Base-by-base conservation (phyloP, 1,139 yeast species). In the Lodderomyces metapsilosis region DNA sequence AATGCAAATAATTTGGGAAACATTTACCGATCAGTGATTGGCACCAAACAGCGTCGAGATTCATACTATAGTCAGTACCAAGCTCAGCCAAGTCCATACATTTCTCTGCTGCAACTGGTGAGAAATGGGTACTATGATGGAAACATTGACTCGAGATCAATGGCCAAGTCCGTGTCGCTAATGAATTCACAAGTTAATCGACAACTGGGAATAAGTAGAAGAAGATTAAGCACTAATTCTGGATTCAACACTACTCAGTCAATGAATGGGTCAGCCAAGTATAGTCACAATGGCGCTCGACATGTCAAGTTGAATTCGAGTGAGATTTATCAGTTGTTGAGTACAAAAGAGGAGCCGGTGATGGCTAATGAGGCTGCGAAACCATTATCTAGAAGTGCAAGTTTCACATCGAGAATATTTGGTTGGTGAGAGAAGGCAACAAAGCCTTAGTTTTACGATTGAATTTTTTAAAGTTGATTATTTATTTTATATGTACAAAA, bases 351-450 rank as follows among this genome's bases (percentile, higher is more conserved):
- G 12, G 43, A 43, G 31, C 22, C 28, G 11, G 11, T 30, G 16
- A 23, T 12, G 16, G 2, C 21, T 11, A 28, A 37, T 11, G 9
- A 35, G 3, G 23, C 30, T 11, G 16, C 38, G 27, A 36, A 34
- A 36, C 42, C 45, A 11, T 16, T 35, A 15, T 28, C 41, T 4
- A 42, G 39, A 12, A 37, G 39, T 24, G 18, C 43, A 17, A 45
- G 47, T 22, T 47, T 64, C 36, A 52, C 67, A 2, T 55, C 68
- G 6, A 49, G 66, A 36, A 42, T 68, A 17, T 67, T 68, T 51
- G 72, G 73, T 2, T 68, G 74, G 74, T 67, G 42, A 50, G 10
- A 20, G 8, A 20, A 20, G n/a, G n/a, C n/a, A n/a, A n/a, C n/a
- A n/a, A n/a, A n/a, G n/a, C n/a, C n/a, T n/a, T n/a, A n/a, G n/a